Evolutionary conservation across 257 asterid species (phyloP).

Genomic region (Solanum bulbocastanum): DNA sequence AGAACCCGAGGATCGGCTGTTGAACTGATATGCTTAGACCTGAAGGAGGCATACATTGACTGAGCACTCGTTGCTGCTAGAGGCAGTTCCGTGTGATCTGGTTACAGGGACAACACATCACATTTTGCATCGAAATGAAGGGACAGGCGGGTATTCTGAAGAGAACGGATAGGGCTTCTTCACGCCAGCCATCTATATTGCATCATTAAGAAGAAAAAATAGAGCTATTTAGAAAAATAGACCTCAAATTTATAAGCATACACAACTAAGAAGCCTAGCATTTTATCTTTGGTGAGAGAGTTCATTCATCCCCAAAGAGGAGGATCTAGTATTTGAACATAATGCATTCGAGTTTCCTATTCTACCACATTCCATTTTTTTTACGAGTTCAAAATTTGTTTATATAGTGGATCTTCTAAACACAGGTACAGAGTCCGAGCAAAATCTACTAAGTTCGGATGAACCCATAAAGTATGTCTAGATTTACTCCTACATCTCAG

Average conservation of each 20-base stretch:
- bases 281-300: neutral
- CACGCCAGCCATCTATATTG: constrained; percentile 19
- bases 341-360: neutral
- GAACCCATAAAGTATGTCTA: too few relatives aligned
- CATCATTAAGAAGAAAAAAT: neutral
- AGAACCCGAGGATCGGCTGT: constrained; percentile 34
- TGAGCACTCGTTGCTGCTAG: constrained; percentile 25
- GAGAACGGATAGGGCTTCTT: constrained; percentile 30
- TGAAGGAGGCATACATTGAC: constrained; percentile 1
- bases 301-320: neutral
- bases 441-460: too few relatives aligned
- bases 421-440: too few relatives aligned
- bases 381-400: too few relatives aligned
- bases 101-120: neutral
- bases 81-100: constrained; percentile 28
- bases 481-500: too few relatives aligned
- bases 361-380: too few relatives aligned
- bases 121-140: constrained; percentile 12
- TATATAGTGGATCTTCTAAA: too few relatives aligned
- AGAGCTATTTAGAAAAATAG: neutral
- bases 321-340: too few relatives aligned
- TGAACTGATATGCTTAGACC: constrained; percentile 23
- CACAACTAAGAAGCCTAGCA: neutral
- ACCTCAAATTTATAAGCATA: neutral
- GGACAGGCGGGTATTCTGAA: constrained; percentile 15